Evolutionary conservation across 2,329 filamentous ascomycete genomes (phyloP).

Genomic region (Colletotrichum filicis): DNA sequence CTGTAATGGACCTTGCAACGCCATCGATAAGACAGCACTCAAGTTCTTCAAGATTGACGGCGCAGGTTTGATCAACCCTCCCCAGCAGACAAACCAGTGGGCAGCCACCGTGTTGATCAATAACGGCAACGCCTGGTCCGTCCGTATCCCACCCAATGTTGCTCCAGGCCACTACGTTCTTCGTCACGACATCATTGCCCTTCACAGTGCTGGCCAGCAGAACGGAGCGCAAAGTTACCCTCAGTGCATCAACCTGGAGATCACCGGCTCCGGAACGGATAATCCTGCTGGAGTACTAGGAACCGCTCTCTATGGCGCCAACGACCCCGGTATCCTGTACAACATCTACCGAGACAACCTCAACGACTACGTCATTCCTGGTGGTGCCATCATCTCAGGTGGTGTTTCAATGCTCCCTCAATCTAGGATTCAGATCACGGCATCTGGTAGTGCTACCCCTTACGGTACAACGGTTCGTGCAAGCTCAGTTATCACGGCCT

Average conservation of each 20-base stretch:
- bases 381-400: conserved; percentile 43
- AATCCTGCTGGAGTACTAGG: conserved; percentile 58
- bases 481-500: not conserved
- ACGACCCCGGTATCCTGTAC: conserved; percentile 64
- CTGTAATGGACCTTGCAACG: conserved; percentile 53
- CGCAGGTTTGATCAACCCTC: conserved; percentile 45
- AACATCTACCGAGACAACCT: conserved; percentile 59
- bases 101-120: conserved; percentile 57
- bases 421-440: conserved; percentile 33
- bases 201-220: conserved; percentile 56
- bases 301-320: conserved; percentile 62
- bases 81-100: conserved; percentile 49
- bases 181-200: conserved; percentile 65
- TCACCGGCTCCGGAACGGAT: conserved; percentile 61
- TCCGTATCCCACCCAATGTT: conserved; percentile 59
- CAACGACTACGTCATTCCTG: conserved; percentile 40
- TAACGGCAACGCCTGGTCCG: conserved; percentile 62
- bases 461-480: not conserved
- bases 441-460: conserved; percentile 35
- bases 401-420: conserved; percentile 37
- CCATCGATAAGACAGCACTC: conserved; percentile 52
- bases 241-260: conserved; percentile 66
- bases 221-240: conserved; percentile 61
- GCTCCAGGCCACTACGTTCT: conserved; percentile 64
- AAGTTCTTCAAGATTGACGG: conserved; percentile 60